Evolutionary conservation across 768 basidiomycete genomes (phyloP).

Genomic region (Phanerochaete sordida): DNA sequence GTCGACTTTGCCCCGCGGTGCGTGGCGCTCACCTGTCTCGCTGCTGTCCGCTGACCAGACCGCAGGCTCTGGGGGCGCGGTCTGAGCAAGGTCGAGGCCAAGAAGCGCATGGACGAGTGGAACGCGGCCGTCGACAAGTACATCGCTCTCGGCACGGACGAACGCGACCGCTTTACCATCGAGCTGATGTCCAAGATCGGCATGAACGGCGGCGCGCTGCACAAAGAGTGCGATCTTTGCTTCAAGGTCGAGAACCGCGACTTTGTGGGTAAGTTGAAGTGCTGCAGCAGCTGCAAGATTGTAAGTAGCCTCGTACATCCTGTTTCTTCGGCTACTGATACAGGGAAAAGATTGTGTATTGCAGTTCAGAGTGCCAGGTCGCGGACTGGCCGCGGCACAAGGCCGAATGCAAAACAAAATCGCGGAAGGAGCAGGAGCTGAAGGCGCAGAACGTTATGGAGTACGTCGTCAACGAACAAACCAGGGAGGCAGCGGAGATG

Average conservation of each 20-base stretch:
- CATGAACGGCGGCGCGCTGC: constrained; percentile 19
- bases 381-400: constrained; percentile 18
- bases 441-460: neutral
- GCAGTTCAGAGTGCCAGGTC: constrained; percentile 17
- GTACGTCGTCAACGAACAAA: no score
- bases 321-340: neutral
- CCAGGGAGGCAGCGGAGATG: no score
- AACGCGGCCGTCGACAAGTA: constrained; percentile 24
- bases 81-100: neutral
- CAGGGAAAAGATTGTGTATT: constrained; percentile 19
- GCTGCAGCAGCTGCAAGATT: constrained; percentile 24
- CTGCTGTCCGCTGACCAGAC: neutral
- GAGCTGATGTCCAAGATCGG: constrained; percentile 23
- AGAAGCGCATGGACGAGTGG: constrained; percentile 16
- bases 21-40: neutral
- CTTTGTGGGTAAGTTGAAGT: constrained; percentile 11
- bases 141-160: constrained; percentile 16
- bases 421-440: constrained; percentile 5
- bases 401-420: constrained; percentile 4
- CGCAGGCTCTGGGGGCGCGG: constrained; percentile 2
- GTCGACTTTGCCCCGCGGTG: neutral
- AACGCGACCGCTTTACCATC: constrained; percentile 15
- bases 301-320: constrained; percentile 9
- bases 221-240: constrained; percentile 22
- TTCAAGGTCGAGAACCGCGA: constrained; percentile 14